Conservation (phyloP, 2,329 filamentous ascomycete genomes). For the Fusarium cicatricum region DNA sequence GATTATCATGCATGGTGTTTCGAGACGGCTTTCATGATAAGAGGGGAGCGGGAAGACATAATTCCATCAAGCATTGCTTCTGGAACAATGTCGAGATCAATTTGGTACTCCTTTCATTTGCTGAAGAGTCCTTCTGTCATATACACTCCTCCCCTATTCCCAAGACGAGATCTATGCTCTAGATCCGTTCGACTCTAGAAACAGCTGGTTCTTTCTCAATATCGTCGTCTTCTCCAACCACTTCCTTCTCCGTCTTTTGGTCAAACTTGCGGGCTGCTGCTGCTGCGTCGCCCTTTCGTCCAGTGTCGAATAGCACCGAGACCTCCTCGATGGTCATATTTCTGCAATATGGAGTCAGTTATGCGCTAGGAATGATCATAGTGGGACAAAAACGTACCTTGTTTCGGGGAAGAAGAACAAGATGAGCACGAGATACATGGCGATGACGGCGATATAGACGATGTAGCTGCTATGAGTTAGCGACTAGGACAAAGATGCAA, state of each 20-base stretch:
- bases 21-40: no score
- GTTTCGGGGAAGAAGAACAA: slow-evolving; percentile 38
- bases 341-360: neutral
- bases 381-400: slow-evolving; percentile 5
- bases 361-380: neutral
- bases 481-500: neutral
- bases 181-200: slow-evolving; percentile 17
- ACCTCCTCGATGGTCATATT: slow-evolving; percentile 32
- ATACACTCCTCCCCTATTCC: no score
- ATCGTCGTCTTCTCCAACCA: slow-evolving; percentile 15
- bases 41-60: no score
- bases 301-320: slow-evolving; percentile 30
- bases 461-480: slow-evolving; percentile 9
- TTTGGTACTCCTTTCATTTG: no score
- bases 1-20: no score
- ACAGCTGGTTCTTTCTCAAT: slow-evolving; percentile 2
- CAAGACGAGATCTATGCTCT: neutral
- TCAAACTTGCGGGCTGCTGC: slow-evolving; percentile 16
- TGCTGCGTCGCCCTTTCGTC: slow-evolving; percentile 13
- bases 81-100: no score
- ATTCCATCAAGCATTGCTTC: no score
- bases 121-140: no score
- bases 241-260: neutral
- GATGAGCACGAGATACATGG: slow-evolving; percentile 29
- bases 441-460: slow-evolving; percentile 33